These are phyloP conservation scores for Pseudoscleropodium purum DNA, from an alignment of 225 moss, liverwort and hornwort species.

Conservation along the genomic window DNA sequence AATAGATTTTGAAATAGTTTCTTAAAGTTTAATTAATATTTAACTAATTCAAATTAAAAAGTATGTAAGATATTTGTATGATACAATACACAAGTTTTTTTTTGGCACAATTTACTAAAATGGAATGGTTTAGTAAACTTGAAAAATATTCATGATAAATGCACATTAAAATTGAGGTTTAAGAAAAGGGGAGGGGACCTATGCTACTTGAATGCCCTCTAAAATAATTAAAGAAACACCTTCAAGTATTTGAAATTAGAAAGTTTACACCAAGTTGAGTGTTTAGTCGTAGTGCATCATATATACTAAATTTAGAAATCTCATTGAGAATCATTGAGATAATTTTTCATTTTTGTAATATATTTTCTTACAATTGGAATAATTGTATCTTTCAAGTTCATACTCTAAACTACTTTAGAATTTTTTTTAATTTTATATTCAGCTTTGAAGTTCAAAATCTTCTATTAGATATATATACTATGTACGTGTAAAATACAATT, in stretches of 20 bases:
- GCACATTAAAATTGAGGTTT: background rate
- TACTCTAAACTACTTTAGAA: no score
- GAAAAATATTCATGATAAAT: background rate
- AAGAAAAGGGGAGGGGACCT: rapidly evolving
- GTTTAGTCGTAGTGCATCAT: background rate
- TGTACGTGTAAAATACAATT: no score
- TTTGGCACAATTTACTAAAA: background rate
- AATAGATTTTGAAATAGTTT: background rate
- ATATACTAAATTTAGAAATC: background rate
- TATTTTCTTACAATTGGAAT: background rate
- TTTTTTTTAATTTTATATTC: no score
- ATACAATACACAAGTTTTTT: background rate
- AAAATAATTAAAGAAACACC: background rate
- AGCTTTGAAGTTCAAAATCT: no score
- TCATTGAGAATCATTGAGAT: background rate
- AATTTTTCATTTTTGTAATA: background rate
- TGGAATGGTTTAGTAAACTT: background rate
- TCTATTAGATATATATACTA: no score
- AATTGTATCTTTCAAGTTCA: no score
- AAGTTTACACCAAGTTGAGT: background rate
- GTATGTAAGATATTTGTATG: background rate
- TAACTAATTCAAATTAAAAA: no score
- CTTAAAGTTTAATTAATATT: background rate
- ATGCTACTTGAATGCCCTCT: no score
- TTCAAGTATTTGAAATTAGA: background rate